A percentile compares a stretch with the other conserved stretches of the same genome.
phyloP scores from a whole-genome alignment of 2,329 filamentous ascomycete genomes.

The Ascosphaera aggregata region DNA sequence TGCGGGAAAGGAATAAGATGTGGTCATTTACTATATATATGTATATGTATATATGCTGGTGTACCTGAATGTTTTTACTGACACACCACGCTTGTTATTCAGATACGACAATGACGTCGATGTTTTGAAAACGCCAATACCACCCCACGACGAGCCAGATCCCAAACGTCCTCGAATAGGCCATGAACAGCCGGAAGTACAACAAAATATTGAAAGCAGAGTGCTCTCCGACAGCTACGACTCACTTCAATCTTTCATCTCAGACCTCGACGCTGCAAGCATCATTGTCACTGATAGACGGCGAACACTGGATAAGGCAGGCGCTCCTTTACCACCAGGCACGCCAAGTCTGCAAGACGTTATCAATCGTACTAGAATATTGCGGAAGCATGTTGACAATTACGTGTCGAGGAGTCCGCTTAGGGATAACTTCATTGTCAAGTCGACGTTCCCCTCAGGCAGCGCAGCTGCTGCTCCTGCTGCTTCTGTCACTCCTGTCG shows the following conservation, averaged over 20 bases:
- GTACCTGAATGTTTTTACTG: too few relatives aligned
- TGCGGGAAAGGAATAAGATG: too few relatives aligned
- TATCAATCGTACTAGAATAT: conserved; percentile 26
- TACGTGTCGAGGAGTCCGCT: conserved; percentile 39
- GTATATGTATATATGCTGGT: too few relatives aligned
- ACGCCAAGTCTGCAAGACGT: conserved; percentile 3
- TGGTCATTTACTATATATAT: too few relatives aligned
- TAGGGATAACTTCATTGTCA: conserved; percentile 11
- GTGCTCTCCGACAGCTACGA: conserved; percentile 17
- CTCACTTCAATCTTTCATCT: conserved; percentile 18
- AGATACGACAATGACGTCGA: neutral
- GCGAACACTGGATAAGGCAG: conserved; percentile 7
- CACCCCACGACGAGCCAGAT: too few relatives aligned
- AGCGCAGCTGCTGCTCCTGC: conserved; percentile 7
- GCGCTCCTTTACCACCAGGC: too few relatives aligned
- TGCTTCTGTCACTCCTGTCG: conserved; percentile 4
- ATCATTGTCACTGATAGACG: conserved; percentile 15
- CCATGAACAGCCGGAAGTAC: too few relatives aligned
- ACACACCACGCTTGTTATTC: too few relatives aligned
- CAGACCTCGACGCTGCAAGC: conserved; percentile 20
- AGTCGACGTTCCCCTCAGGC: neutral
- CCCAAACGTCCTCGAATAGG: too few relatives aligned
- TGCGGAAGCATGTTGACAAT: conserved; percentile 38
- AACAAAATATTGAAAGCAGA: conserved; percentile 12
- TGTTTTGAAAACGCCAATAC: neutral